Evolutionary conservation across 148 eudicot genomes (phyloP), one percentile per base, ranked within the genome.

Genomic region (Rhododendron molle): DNA sequence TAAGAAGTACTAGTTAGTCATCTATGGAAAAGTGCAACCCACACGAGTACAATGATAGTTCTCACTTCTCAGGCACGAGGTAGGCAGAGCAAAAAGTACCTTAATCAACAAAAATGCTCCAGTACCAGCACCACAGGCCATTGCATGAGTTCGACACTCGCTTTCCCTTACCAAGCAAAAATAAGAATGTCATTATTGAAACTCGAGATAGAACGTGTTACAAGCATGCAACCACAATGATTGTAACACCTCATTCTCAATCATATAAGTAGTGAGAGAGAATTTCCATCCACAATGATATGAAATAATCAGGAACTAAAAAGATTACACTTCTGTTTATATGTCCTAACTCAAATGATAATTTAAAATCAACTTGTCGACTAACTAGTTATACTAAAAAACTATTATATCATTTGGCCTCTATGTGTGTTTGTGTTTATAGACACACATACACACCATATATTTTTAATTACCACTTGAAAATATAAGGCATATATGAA

Each of bases 51-150:
- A 60, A 16, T 20, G n/a, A 44, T 30, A 34, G 47, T 2, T 23
- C 62, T 54, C 81, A 38, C 47, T 8, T 54, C 73, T 76, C 81
- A 47, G 23, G 78, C 28, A 85, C 30, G 82, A 71, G 18, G 82
- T 60, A 20, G 81, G 56, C 50, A 77, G 83, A 88, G 69, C 43
- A 26, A 52, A 16, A 69, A 44, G 80, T 92, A 97, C 99, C 92
- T 93, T 93, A 56, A 97, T 90, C 88, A 94, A 87, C 69, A 97
- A 89, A 89, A 94, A 97, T 47, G 95, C 95, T 54, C 98, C 98
- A 76, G 93, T 92, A 38, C 98, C 98, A 90, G 98, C 98, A 87
- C 98, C 99, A 88, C 99, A 97, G 71, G 90, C 87, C 85, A 83
- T 81, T 67, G 98, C 95, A 93, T 97, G 99, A 89, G 92, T 87